phyloP scores from a whole-genome alignment of 805 yeast genomes.

The Saturnispora mendoncae region DNA sequence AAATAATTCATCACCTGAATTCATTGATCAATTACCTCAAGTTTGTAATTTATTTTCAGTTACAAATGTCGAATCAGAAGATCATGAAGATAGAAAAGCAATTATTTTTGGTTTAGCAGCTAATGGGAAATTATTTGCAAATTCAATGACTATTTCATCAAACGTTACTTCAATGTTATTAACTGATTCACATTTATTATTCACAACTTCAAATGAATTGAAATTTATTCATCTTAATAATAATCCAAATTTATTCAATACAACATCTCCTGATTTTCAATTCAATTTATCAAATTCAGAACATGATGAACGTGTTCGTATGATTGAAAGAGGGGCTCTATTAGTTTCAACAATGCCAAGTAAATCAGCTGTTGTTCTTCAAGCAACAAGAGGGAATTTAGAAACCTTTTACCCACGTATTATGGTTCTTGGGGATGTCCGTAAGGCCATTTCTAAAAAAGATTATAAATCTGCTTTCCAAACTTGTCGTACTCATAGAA shows the following conservation, averaged over 20 bases:
- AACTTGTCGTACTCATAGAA: constrained; percentile 83
- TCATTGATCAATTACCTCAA: constrained; percentile 52
- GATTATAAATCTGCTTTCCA: constrained; percentile 67
- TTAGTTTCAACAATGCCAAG: constrained; percentile 76
- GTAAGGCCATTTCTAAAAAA: constrained; percentile 51
- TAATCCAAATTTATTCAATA: constrained; percentile 18
- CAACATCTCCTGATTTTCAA: constrained; percentile 11
- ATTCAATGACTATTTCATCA: constrained; percentile 47
- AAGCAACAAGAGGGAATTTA: constrained; percentile 93
- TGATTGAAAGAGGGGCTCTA: constrained; percentile 87
- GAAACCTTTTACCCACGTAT: constrained; percentile 93
- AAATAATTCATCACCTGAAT: neutral
- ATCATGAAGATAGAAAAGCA: constrained; percentile 11
- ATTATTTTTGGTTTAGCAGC: constrained; percentile 58
- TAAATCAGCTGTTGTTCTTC: constrained; percentile 71
- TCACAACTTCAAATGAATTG: constrained; percentile 80
- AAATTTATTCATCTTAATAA: constrained; percentile 63
- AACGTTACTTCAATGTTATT: constrained; percentile 77
- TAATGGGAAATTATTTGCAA: constrained; percentile 66
- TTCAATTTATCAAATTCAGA: constrained; percentile 20
- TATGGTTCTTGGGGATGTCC: constrained; percentile 77
- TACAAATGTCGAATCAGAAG: constrained; percentile 17
- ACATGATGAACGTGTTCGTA: constrained; percentile 74
- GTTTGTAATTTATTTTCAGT: constrained; percentile 57
- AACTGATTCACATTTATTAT: constrained; percentile 62